phyloP scores from a whole-genome alignment of 2,329 filamentous ascomycete genomes.

The Hypoxylon sp. region DNA sequence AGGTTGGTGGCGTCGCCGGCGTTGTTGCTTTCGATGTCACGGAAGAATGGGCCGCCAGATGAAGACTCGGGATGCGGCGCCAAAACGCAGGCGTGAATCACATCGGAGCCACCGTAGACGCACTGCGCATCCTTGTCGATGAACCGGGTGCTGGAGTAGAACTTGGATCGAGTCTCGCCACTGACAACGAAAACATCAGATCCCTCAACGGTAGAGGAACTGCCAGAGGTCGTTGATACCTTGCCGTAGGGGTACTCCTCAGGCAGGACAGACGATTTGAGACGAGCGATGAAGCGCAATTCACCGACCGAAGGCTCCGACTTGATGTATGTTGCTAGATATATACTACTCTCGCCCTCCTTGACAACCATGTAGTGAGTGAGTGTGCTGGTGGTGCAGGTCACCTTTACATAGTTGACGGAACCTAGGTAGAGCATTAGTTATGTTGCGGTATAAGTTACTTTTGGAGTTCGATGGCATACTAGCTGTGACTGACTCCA shows the following conservation, averaged over 20 bases:
- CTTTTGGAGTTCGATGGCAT: slow-evolving; percentile 8
- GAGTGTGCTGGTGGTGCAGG: slow-evolving; percentile 65
- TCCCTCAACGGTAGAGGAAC: slow-evolving; percentile 63
- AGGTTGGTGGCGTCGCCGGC: slow-evolving; percentile 64
- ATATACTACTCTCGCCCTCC: slow-evolving; percentile 67
- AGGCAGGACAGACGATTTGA: slow-evolving; percentile 60
- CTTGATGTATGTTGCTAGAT: slow-evolving; percentile 69
- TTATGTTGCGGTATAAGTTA: neutral
- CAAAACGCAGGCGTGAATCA: slow-evolving; percentile 68
- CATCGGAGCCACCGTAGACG: slow-evolving; percentile 57
- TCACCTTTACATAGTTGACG: slow-evolving; percentile 65
- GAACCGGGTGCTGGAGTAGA: slow-evolving; percentile 74
- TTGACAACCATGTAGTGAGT: slow-evolving; percentile 71
- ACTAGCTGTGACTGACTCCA: slow-evolving; percentile 46
- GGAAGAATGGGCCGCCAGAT: slow-evolving; percentile 72
- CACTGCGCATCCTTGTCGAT: slow-evolving; percentile 74
- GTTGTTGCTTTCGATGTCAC: slow-evolving; percentile 73
- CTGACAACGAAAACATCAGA: slow-evolving; percentile 66
- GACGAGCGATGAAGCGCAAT: slow-evolving; percentile 70
- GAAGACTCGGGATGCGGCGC: slow-evolving; percentile 65
- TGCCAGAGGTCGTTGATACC: slow-evolving; percentile 63
- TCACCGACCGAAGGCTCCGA: slow-evolving; percentile 65
- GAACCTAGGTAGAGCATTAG: slow-evolving; percentile 23
- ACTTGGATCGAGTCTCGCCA: slow-evolving; percentile 73
- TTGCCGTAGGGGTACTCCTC: slow-evolving; percentile 62